Conservation (phyloP, 2,329 filamentous ascomycete genomes). For the Cercospora sp. region DNA sequence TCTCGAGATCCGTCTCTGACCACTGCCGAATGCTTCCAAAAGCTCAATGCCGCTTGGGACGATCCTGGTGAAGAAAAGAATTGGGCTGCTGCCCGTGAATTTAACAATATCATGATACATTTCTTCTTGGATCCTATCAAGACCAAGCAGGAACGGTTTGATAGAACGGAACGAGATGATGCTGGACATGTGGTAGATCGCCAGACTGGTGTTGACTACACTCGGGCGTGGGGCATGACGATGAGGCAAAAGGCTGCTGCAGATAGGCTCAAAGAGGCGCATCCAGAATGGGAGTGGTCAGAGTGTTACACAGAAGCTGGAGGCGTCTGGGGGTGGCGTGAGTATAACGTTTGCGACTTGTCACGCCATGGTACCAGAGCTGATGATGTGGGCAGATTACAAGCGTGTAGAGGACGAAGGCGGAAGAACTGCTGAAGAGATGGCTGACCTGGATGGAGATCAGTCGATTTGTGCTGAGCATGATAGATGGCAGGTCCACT, state of each 20-base stretch:
- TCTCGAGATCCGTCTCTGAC: neutral
- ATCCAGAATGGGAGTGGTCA: neutral
- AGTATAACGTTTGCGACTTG: neutral
- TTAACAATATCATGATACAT: neutral
- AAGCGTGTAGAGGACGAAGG: neutral
- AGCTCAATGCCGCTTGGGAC: neutral
- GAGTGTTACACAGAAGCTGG: neutral
- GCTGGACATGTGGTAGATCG: neutral
- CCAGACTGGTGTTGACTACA: neutral
- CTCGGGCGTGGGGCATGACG: neutral
- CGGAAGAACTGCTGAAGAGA: neutral
- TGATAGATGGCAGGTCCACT: neutral
- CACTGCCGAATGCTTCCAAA: neutral
- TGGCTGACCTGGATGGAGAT: neutral
- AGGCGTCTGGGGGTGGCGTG: neutral
- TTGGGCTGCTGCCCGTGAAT: neutral
- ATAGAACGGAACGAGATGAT: neutral
- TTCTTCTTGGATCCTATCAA: neutral
- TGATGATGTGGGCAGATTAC: neutral
- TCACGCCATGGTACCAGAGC: neutral
- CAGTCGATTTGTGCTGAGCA: neutral
- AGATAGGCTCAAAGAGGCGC: neutral
- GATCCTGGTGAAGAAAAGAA: neutral
- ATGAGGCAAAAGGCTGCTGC: neutral
- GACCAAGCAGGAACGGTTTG: neutral